Base-by-base conservation (phyloP, 257 asterid genomes). In the Dorcoceras hygrometricum region DNA sequence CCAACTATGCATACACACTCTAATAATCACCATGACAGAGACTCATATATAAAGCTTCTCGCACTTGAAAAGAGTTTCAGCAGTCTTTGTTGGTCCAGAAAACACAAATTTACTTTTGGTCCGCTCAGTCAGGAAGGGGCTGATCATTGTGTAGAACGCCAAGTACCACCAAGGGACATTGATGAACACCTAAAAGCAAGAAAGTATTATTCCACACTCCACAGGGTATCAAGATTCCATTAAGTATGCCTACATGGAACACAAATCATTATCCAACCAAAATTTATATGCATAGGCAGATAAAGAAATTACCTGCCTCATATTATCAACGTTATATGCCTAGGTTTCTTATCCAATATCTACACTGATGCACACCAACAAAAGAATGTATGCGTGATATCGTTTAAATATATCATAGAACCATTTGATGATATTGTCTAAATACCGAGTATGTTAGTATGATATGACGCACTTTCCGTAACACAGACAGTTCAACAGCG, bases 161-260 rank as follows among this genome's bases (percentile, higher is more conserved):
- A 93, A 58, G 75, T 93, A 87, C 99, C 99, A 93, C 99, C 99
- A 90, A 1, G 99, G 99, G 23, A 90, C 99, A 36, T 93, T 93
- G 82, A 91, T 84, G 82, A 89, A 89, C 65, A 91, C 96, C 96
- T 91, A 65, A 16, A 74, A 66, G 23, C 50, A 77, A 16, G 60
- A 54, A 77, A 62, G 6, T 7, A 46, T 46, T 18, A 46, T 14
- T 46, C 22, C 54, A 46, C 20, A 46, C 5, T 36, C 32, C 20
- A 67, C 4, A 29, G 19, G 22, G 54, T 46, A 46, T 54, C 10
- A 19, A 11, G 22, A 16, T 43, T 28, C n/a, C 16, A 23, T 23
- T 57, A 24, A 55, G 27, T 36, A n/a, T 20, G 23, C 53, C 59
- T 8, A 28, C 63, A 29, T 57, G 66, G 11, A 39, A 56, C 53